A percentile compares a stretch with the other conserved stretches of the same genome.
These are phyloP conservation scores for Trichoderma pleuroti DNA, from an alignment of 2,329 filamentous ascomycete species.

Conservation along the genomic window DNA sequence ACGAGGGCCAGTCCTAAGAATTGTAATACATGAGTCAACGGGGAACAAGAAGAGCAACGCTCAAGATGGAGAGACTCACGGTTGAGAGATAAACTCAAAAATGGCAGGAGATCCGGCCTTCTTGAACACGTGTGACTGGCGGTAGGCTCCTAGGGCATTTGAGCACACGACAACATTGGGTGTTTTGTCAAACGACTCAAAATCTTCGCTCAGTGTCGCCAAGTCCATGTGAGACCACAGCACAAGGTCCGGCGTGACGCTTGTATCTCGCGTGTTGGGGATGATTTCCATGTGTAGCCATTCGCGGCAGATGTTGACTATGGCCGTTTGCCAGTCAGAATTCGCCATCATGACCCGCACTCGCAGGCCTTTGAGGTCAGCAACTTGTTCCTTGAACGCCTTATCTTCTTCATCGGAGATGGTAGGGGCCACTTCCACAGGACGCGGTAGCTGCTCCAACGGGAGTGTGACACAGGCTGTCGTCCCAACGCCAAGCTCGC, in stretches of 20 bases:
- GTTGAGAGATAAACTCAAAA: slow-evolving; percentile 39
- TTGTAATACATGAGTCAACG: not conserved
- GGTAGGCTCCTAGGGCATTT: slow-evolving; percentile 30
- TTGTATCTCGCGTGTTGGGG: slow-evolving; percentile 8
- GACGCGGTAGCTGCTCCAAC: not conserved
- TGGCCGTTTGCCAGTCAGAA: slow-evolving; percentile 18
- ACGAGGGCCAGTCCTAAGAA: slow-evolving; percentile 33
- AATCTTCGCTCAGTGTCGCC: slow-evolving; percentile 1
- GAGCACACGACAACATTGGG: slow-evolving; percentile 34
- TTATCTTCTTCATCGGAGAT: slow-evolving; percentile 23
- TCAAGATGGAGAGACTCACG: slow-evolving; percentile 26
- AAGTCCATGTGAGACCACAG: slow-evolving; percentile 25
- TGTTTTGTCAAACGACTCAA: slow-evolving; percentile 5
- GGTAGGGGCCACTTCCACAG: not conserved
- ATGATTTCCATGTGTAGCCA: slow-evolving; percentile 34
- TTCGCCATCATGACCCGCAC: slow-evolving; percentile 26
- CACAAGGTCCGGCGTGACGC: slow-evolving; percentile 26
- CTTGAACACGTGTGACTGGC: slow-evolving; percentile 22
- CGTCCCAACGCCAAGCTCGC: slow-evolving; percentile 36
- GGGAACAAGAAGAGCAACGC: not conserved
- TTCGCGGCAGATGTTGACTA: slow-evolving; percentile 30
- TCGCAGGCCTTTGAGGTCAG: slow-evolving; percentile 31
- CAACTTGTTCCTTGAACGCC: slow-evolving; percentile 29
- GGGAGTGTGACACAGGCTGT: slow-evolving; percentile 5
- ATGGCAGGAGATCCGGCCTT: slow-evolving; percentile 25